Conservation (phyloP, 768 basidiomycete genomes). For the Suillus weaverae region DNA sequence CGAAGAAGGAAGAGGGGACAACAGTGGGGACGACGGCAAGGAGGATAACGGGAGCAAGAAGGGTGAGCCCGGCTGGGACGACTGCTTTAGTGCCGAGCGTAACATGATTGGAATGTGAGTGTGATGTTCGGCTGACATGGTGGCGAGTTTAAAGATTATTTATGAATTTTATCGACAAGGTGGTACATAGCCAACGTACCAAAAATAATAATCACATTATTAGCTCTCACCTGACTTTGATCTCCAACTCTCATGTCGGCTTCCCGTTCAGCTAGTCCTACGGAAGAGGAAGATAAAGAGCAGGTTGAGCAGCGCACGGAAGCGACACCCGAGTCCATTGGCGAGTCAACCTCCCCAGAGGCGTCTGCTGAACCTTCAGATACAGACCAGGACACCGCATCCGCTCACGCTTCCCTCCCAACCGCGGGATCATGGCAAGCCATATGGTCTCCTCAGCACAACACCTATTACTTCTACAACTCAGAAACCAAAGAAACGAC, state of each 20-base stretch:
- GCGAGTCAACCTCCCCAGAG: conserved; percentile 8
- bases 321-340: conserved; percentile 3
- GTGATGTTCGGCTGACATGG: conserved; percentile 9
- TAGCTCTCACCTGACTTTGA: conserved; percentile 1
- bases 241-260: conserved; percentile 4
- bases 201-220: conserved; percentile 10
- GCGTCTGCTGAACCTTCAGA: conserved; percentile 10
- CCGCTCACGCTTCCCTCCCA: conserved; percentile 19
- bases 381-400: conserved; percentile 5
- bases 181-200: neutral
- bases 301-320: neutral
- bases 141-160: neutral
- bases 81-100: conserved; percentile 28
- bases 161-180: neutral
- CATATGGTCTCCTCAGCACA: conserved; percentile 73
- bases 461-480: conserved; percentile 87
- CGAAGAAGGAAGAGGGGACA: conserved; percentile 16
- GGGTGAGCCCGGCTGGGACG: conserved; percentile 17
- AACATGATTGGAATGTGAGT: conserved; percentile 29
- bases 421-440: conserved; percentile 67
- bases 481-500: conserved; percentile 74
- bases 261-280: conserved; percentile 18
- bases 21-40: conserved; percentile 16
- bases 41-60: conserved; percentile 24
- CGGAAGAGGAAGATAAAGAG: neutral